Evolutionary conservation across 768 basidiomycete genomes (phyloP).

Genomic region (Pulveroboletus sp.): DNA sequence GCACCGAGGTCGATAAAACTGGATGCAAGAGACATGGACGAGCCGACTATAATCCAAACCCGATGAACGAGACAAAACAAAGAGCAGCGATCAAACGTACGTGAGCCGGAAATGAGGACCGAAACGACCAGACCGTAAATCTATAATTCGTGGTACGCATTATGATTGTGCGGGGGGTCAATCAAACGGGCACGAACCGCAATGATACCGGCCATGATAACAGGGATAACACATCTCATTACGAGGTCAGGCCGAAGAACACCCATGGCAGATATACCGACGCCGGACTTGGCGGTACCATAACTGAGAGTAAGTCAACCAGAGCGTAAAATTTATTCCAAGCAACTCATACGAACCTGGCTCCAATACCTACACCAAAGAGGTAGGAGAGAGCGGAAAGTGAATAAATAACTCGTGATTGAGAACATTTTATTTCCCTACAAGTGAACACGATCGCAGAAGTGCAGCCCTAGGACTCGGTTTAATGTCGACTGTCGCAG

Average conservation of each 20-base stretch:
- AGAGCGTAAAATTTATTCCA: neutral
- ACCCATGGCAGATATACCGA: conserved; percentile 96
- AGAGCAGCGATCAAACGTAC: conserved; percentile 45
- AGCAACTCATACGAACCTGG: conserved; percentile 51
- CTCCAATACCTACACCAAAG: conserved; percentile 64
- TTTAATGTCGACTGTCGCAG: conserved; percentile 9
- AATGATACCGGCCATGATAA: conserved; percentile 99
- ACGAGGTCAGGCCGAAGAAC: conserved; percentile 93
- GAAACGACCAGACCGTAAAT: conserved; percentile 98
- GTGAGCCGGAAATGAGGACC: conserved; percentile 85
- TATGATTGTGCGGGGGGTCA: neutral
- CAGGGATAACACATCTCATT: conserved; percentile 97
- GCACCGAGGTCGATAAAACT: conserved; percentile 94
- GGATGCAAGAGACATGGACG: conserved; percentile 84
- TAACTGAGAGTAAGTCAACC: conserved; percentile 52
- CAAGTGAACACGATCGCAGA: conserved; percentile 97
- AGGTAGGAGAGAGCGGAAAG: neutral
- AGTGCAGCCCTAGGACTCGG: conserved; percentile 73
- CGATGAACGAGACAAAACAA: neutral
- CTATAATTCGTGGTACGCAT: conserved; percentile 33
- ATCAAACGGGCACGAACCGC: conserved; percentile 57
- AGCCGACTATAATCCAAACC: conserved; percentile 46
- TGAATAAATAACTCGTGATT: neutral
- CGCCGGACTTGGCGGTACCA: conserved; percentile 98
- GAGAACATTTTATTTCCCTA: conserved; percentile 39